Base-by-base conservation (phyloP, 2,329 filamentous ascomycete genomes). In the Drechslerella coelobrocha region DNA sequence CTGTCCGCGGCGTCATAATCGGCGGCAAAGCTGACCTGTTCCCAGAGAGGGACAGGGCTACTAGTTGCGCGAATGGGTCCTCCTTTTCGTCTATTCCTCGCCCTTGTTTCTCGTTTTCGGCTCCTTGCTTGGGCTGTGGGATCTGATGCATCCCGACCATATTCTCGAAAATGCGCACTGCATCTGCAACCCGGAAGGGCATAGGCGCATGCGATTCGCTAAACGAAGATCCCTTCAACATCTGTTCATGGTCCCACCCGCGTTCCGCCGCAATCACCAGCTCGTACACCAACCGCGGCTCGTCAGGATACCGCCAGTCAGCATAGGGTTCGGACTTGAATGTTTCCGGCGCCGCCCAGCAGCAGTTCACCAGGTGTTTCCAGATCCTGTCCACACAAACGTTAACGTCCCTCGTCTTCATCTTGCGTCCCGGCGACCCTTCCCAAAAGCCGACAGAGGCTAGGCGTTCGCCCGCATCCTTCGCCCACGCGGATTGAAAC, bases 331-430 rank as follows among this genome's bases (percentile, higher is more conserved):
- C 2, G 14, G 6, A 14, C 9, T 27, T 14, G 23, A 29, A 14
- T 12, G 6, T 27, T 2, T 27, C 23, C 6, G 23, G 41, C 41
- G 10, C 5, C 41, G 41, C 17, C 17, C 10, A 6, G 17, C 53
- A 55, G 7, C n/a, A 9, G 2, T n/a, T 23, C 8, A 29, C n/a
- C 5, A 71, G 27, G 9, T 50, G 34, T 24, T 71, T 29, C 59
- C 37, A 71, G 10, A 60, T 52, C 24, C 59, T 71, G 6, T 8
- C 23, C 1, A 55, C 59, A 12, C 53, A 54, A 23, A 63, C 37
- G 24, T 71, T 71, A 2, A 71, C 37, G 48, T 71, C 66, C 19
- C 66, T 47, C 9, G 34, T 53, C 31, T 60, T 59, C 66, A 71
- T 71, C 12, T 54, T 57, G 6, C 53, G 39, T 9, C 31, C 31